A percentile compares a stretch with the other conserved stretches of the same genome.
phyloP scores from a whole-genome alignment of 2,329 filamentous ascomycete species.

The Epichloe festucae region DNA sequence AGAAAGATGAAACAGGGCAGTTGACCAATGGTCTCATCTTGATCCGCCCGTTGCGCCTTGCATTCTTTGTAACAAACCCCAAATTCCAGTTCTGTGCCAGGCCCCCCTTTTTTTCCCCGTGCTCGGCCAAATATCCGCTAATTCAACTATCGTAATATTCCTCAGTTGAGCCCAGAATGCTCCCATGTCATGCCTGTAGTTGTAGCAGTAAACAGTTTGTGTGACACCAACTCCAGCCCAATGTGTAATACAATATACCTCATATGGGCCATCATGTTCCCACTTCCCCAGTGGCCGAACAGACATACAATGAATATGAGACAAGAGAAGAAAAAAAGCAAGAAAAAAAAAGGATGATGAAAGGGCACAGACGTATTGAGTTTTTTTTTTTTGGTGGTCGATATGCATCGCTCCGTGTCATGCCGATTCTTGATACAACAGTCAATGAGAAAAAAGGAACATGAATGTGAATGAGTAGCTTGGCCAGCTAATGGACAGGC shows the following conservation, averaged over 20 bases:
- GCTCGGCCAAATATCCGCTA: constrained; percentile 12
- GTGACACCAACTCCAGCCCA: constrained; percentile 15
- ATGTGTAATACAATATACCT: constrained; percentile 19
- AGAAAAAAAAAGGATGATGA: constrained; percentile 10
- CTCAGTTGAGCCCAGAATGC: constrained; percentile 14
- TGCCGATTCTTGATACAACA: constrained; percentile 34
- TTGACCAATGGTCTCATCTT: background rate
- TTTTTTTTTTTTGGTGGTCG: constrained; percentile 17
- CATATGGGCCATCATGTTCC: constrained; percentile 11
- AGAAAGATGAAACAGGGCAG: background rate
- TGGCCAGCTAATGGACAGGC: background rate
- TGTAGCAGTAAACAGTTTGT: constrained; percentile 15
- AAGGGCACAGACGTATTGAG: background rate
- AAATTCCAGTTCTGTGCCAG: constrained; percentile 7
- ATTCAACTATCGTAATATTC: constrained; percentile 17
- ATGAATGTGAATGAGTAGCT: constrained; percentile 1
- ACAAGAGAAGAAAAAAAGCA: constrained; percentile 11
- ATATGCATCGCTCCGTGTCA: constrained; percentile 37
- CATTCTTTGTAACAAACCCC: constrained; percentile 3
- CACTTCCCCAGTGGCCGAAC: constrained; percentile 11
- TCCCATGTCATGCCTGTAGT: constrained; percentile 19
- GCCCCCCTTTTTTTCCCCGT: background rate
- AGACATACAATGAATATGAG: constrained; percentile 9
- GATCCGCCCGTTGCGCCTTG: background rate
- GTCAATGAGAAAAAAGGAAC: constrained; percentile 10